Base-by-base conservation (phyloP, 176 grass and related monocot genomes). In the Cocos nucifera region DNA sequence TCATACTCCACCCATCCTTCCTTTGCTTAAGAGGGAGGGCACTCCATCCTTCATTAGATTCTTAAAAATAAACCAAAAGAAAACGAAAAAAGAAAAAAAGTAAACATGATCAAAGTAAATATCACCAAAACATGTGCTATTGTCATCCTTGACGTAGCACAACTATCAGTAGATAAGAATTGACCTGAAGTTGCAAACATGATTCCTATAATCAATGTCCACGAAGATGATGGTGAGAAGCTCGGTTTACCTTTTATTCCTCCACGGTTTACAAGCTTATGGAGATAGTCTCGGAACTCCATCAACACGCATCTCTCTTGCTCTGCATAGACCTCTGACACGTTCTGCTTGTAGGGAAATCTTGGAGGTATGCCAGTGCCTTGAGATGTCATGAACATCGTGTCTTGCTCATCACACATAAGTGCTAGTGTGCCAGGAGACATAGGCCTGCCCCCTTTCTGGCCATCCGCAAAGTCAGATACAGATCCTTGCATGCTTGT, bases 341-440 rank as follows among this genome's bases (percentile, higher is more conserved):
- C 67, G 62, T 76, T 85, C 60, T 83, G 64, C 4, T 86, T 79
- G 60, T 57, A 54, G 61, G 61, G 48, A 49, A 53, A 28, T 69
- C 63, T 56, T 50, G 71, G 64, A 30, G 67, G 56, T 55, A 61
- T 9, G 74, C 53, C 75, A 56, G 52, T 69, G 74, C 59, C 76
- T 74, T 77, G 76, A 24, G 82, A 71, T 20, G 69, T 64, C 6
- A 64, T 79, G 69, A 92, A 89, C 60, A 89, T 68, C 28, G 81
- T 66, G 58, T 92, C 84, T 73, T 78, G 68, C 69, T 98, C 93
- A 30, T 98, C 79, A 67, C 93, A 98, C 88, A 92, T 81, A 51
- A 98, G 63, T 32, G 84, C 84, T 70, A 98, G 57, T 53, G 93
- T 98, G 64, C 73, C 78, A 68, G 93, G 93, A 74, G 93, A 98